phyloP scores from a whole-genome alignment of 345 rosid genomes.

The Eucalyptus victrix region DNA sequence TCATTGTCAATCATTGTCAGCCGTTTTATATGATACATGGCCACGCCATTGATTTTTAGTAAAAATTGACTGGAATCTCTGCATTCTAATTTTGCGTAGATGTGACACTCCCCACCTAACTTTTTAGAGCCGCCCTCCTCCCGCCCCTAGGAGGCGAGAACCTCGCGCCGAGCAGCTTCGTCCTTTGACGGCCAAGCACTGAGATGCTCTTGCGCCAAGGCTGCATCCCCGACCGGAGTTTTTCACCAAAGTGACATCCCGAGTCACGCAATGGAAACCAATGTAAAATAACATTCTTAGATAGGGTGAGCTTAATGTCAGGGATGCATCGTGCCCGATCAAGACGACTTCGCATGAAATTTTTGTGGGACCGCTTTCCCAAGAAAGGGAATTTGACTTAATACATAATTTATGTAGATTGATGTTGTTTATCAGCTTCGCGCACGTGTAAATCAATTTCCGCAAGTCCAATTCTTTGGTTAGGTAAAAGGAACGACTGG shows the following conservation, averaged over 20 bases:
- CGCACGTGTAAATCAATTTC: neutral
- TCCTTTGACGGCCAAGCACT: neutral
- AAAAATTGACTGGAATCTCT: no score
- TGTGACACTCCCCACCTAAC: neutral
- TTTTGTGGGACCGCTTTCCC: neutral
- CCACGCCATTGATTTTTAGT: no score
- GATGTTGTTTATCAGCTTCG: neutral
- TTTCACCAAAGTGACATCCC: neutral
- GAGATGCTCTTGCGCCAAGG: neutral
- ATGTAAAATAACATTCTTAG: neutral
- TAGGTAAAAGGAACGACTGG: neutral
- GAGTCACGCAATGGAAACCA: neutral
- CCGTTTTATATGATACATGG: no score
- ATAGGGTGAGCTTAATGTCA: neutral
- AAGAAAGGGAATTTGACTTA: neutral
- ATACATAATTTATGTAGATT: neutral
- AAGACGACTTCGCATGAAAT: neutral
- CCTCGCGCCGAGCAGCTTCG: neutral
- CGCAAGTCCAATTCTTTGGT: neutral
- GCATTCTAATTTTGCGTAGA: no score
- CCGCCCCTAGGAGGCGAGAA: neutral
- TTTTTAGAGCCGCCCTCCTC: neutral
- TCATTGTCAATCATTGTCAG: no score
- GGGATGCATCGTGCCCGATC: neutral
- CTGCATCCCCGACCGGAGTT: neutral